Evolutionary conservation across 2,329 filamentous ascomycete genomes (phyloP).

Genomic region (Rhinocladiella similis): DNA sequence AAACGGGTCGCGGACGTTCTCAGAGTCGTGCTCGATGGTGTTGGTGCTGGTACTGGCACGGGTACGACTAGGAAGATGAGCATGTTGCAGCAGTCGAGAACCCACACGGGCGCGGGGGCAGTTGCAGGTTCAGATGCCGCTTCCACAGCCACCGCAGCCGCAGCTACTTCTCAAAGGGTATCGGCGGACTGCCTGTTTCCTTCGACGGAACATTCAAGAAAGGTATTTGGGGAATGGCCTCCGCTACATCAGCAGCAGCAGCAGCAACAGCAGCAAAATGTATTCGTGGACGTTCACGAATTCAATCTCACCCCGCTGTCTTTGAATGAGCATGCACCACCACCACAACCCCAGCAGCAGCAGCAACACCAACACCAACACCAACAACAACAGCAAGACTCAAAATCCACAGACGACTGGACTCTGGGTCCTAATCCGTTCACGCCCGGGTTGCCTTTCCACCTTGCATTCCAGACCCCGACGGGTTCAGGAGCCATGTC

Average conservation of each 20-base stretch:
- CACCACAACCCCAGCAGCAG: background rate
- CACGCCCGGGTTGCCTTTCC: slow-evolving; percentile 10
- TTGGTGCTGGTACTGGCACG: background rate
- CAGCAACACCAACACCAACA: too few species aligned
- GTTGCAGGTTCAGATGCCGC: background rate
- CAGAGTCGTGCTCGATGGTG: slow-evolving; percentile 12
- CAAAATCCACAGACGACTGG: background rate
- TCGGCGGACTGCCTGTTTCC: too few species aligned
- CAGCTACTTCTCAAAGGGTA: too few species aligned
- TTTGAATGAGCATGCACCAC: background rate
- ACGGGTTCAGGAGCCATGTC: background rate
- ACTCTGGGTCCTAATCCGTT: slow-evolving; percentile 3
- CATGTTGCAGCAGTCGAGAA: background rate
- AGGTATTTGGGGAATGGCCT: too few species aligned
- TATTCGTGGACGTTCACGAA: background rate
- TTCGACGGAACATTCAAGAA: too few species aligned
- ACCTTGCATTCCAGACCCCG: background rate
- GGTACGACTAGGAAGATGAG: background rate
- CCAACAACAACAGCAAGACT: background rate
- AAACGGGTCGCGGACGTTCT: slow-evolving; percentile 26
- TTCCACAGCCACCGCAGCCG: too few species aligned
- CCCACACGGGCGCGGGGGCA: background rate
- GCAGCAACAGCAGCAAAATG: background rate
- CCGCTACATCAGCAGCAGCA: too few species aligned
- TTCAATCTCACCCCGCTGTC: slow-evolving; percentile 9